Evolutionary conservation across 1,284 basidiomycete species (phyloP).

Genomic region (Entoloma clypeatum): DNA sequence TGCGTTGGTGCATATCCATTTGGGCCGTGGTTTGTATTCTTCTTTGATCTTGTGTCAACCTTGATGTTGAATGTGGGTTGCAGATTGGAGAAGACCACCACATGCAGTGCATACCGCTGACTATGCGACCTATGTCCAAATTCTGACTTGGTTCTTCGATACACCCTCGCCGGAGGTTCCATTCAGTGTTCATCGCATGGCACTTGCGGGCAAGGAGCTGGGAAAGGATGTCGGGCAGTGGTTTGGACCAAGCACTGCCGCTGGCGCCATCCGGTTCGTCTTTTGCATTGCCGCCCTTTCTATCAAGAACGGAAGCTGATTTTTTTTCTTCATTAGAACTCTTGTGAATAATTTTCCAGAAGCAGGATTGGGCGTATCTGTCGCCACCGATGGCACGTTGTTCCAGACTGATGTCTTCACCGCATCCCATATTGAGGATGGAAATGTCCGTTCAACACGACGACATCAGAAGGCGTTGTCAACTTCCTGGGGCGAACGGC

Average conservation of each 20-base stretch:
- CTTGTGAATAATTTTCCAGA: conserved; percentile 80
- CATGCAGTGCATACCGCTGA: conserved; percentile 54
- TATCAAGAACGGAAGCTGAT: conserved; percentile 1
- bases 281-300: conserved; percentile 6
- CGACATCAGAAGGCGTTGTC: conserved; percentile 21
- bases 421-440: conserved; percentile 56
- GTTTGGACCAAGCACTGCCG: conserved; percentile 97
- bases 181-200: conserved; percentile 96
- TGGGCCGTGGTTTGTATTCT: conserved; percentile 67
- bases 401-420: conserved; percentile 85
- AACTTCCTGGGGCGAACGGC: conserved; percentile 71
- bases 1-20: conserved; percentile 75
- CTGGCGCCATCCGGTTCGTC: conserved; percentile 86
- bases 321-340: conserved; percentile 40
- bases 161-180: conserved; percentile 85
- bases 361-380: conserved; percentile 77
- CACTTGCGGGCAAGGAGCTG: conserved; percentile 88
- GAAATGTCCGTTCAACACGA: conserved; percentile 28
- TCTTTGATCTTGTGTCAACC: conserved; percentile 9
- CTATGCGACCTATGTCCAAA: conserved; percentile 79
- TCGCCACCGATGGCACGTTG: conserved; percentile 81
- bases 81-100: conserved; percentile 82
- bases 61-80: conserved; percentile 6
- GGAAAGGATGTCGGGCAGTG: conserved; percentile 96
- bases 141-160: conserved; percentile 94